A percentile compares a stretch with the other conserved stretches of the same genome.
phyloP scores from a whole-genome alignment of 257 asterid genomes.

The Knoxia roxburghii region DNA sequence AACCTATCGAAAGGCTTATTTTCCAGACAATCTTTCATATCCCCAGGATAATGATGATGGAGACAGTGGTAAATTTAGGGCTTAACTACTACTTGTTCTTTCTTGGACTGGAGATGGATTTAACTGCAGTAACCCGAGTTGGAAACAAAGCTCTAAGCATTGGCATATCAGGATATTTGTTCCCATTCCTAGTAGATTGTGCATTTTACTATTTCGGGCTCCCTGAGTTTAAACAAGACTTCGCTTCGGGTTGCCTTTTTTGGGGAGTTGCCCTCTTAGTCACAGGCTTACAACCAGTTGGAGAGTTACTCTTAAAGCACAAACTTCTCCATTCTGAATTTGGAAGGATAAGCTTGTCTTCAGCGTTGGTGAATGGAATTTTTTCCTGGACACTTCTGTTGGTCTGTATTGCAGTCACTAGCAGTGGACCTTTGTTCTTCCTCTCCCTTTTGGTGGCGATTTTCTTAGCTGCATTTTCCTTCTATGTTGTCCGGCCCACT shows the following conservation, averaged over 20 bases:
- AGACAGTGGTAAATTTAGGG: conserved; percentile 21
- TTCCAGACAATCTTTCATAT: conserved; percentile 8
- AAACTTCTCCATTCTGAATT: conserved; percentile 28
- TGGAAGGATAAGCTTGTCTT: conserved; percentile 22
- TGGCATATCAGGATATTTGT: conserved; percentile 23
- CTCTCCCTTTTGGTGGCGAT: conserved; percentile 12
- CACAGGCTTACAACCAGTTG: conserved; percentile 23
- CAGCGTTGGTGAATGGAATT: conserved; percentile 17
- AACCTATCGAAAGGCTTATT: not conserved
- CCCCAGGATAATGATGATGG: conserved; percentile 21
- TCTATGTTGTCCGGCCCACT: conserved; percentile 15
- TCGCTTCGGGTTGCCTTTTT: conserved; percentile 14
- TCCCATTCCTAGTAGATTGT: conserved; percentile 17
- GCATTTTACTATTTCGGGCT: conserved; percentile 5
- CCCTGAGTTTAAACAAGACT: not conserved
- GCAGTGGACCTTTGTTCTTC: conserved; percentile 1
- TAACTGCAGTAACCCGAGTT: conserved; percentile 17
- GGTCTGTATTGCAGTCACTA: conserved; percentile 1
- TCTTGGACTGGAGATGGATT: conserved; percentile 24
- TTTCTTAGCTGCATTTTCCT: not conserved
- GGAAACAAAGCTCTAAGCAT: conserved; percentile 19
- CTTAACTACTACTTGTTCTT: conserved; percentile 22
- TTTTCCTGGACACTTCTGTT: conserved; percentile 22
- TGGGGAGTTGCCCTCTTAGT: conserved; percentile 27
- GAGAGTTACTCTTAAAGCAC: conserved; percentile 13